Percentiles rank a stretch among this genome's conserved stretches.
These are phyloP conservation scores for Pluteus cervinus DNA, from an alignment of 768 basidiomycete genomes.

Conservation along the genomic window DNA sequence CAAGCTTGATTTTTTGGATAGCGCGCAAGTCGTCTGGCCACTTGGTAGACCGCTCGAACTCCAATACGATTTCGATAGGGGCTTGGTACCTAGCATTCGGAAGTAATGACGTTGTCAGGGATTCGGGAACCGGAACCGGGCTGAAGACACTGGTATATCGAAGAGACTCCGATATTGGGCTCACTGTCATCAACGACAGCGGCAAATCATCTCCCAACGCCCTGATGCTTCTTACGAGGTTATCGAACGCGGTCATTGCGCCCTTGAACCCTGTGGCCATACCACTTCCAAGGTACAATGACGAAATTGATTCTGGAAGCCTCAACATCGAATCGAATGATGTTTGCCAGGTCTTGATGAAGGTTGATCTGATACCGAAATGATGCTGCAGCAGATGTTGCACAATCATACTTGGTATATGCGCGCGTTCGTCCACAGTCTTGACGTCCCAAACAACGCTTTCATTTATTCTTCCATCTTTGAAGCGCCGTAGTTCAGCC, in stretches of 20 bases:
- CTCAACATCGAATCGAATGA: slow-evolving; percentile 53
- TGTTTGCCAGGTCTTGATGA: slow-evolving; percentile 52
- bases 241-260: slow-evolving; percentile 75
- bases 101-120: slow-evolving; percentile 46
- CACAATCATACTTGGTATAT: slow-evolving; percentile 72
- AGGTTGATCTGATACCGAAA: slow-evolving; percentile 54
- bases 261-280: slow-evolving; percentile 58
- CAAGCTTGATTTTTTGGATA: slow-evolving; percentile 91
- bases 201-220: slow-evolving; percentile 68
- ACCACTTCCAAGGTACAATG: slow-evolving; percentile 33
- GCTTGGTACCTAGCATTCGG: slow-evolving; percentile 59
- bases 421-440: slow-evolving; percentile 71
- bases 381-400: slow-evolving; percentile 70
- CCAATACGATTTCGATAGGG: slow-evolving; percentile 68
- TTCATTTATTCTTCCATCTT: slow-evolving; percentile 88
- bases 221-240: slow-evolving; percentile 70
- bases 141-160: slow-evolving; percentile 81
- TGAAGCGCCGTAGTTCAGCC: slow-evolving; percentile 90
- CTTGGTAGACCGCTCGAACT: slow-evolving; percentile 86
- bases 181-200: slow-evolving; percentile 69
- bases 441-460: slow-evolving; percentile 96
- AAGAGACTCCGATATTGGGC: slow-evolving; percentile 64
- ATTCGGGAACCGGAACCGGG: slow-evolving; percentile 65
- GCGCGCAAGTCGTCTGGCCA: slow-evolving; percentile 96
- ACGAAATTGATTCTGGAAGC: slow-evolving; percentile 50